phyloP scores from a whole-genome alignment of 257 asterid genomes.

The Marsdenia floribunda region DNA sequence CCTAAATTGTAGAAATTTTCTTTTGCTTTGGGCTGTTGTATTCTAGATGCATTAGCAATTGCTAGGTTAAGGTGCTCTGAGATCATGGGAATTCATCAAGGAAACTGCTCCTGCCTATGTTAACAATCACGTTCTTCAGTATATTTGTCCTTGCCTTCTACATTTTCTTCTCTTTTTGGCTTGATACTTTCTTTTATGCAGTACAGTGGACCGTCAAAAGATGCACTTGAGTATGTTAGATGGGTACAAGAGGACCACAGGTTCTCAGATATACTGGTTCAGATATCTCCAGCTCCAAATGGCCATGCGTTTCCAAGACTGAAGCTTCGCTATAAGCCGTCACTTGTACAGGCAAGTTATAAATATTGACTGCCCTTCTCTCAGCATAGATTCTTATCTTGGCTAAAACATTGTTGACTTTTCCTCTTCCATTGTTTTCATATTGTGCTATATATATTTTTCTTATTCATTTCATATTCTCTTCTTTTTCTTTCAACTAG shows the following conservation, averaged over 20 bases:
- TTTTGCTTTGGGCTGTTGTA: not conserved
- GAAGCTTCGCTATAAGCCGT: constrained; percentile 91
- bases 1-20: not conserved
- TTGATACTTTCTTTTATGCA: constrained; percentile 40
- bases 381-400: constrained; percentile 2
- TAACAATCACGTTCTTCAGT: not conserved
- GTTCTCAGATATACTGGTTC: constrained; percentile 71
- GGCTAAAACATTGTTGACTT: not conserved
- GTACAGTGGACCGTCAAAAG: constrained; percentile 94
- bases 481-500: not conserved
- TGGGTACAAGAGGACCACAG: constrained; percentile 81
- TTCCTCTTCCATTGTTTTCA: not conserved
- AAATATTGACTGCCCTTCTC: constrained; percentile 7
- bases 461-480: not conserved
- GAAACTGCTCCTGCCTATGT: not conserved
- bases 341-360: constrained; percentile 88
- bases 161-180: constrained; percentile 1
- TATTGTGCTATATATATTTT: not conserved
- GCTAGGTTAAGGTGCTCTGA: not conserved
- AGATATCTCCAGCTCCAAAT: constrained; percentile 61
- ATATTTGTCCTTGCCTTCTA: not conserved
- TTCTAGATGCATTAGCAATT: not conserved
- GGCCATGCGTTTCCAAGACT: constrained; percentile 89
- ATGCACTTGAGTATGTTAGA: constrained; percentile 70
- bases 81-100: not conserved